Percentiles rank a stretch among this genome's conserved stretches.
These are phyloP conservation scores for Kurtzmaniella quercitrusa DNA, from an alignment of 1,139 yeast species.

Conservation along the genomic window DNA sequence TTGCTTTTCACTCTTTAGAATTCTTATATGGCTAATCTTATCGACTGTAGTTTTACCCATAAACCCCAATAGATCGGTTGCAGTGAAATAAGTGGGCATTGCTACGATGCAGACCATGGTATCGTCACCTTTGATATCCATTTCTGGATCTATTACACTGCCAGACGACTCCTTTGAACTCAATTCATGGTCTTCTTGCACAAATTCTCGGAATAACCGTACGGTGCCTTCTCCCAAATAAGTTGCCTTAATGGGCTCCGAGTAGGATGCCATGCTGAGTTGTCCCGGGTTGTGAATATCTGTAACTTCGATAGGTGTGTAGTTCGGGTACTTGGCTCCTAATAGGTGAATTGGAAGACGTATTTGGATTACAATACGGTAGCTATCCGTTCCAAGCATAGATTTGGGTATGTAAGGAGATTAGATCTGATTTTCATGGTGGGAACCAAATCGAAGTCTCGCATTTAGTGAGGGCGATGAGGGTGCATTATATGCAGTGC, in stretches of 20 bases:
- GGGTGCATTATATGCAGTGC: no score
- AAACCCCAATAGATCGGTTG: constrained; percentile 77
- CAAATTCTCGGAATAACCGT: constrained; percentile 57
- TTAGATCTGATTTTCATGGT: background rate
- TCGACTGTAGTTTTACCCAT: constrained; percentile 59
- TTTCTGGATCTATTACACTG: constrained; percentile 1
- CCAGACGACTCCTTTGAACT: constrained; percentile 6
- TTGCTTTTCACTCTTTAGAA: constrained; percentile 62
- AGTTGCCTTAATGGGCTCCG: constrained; percentile 52
- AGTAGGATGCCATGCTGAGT: constrained; percentile 12
- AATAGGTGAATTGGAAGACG: constrained; percentile 6
- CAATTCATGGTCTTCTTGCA: constrained; percentile 18
- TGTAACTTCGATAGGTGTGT: constrained; percentile 27
- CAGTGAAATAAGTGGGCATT: constrained; percentile 83
- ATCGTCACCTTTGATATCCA: constrained; percentile 40
- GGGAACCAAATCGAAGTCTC: background rate
- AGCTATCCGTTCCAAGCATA: constrained; percentile 45
- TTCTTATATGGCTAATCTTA: constrained; percentile 67
- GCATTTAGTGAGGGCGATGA: background rate
- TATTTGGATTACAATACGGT: constrained; percentile 33
- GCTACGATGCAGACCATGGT: constrained; percentile 77
- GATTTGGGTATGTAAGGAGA: background rate
- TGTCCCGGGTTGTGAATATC: constrained; percentile 20
- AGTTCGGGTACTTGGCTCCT: constrained; percentile 3
- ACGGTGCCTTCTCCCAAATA: constrained; percentile 72